phyloP scores from a whole-genome alignment of 257 asterid species.

The Solanum rostratum region DNA sequence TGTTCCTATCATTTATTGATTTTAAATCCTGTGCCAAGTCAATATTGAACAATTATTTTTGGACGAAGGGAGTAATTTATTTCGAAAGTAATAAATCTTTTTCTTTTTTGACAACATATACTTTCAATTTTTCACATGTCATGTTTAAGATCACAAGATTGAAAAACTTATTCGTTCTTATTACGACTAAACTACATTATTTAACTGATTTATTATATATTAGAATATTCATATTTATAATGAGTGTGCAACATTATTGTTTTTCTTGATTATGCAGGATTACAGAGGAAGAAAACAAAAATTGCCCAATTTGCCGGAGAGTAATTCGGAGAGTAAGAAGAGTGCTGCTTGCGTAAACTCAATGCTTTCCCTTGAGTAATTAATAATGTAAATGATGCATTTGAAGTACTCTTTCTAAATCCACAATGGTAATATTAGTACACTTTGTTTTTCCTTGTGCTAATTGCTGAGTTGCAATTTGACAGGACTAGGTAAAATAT shows the following conservation, averaged over 20 bases:
- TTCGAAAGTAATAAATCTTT: no score
- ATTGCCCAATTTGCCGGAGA: slow-evolving; percentile 43
- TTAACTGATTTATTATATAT: not conserved
- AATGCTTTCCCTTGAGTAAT: not conserved
- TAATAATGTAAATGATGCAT: not conserved
- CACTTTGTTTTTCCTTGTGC: not conserved
- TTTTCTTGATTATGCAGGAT: slow-evolving; percentile 20
- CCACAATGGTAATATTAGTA: not conserved
- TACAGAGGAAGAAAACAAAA: slow-evolving; percentile 19
- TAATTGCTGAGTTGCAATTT: not conserved
- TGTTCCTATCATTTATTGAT: no score
- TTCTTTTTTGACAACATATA: no score
- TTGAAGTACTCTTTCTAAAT: not conserved
- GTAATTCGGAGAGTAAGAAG: slow-evolving; percentile 21
- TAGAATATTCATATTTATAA: no score
- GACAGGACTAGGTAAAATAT: not conserved
- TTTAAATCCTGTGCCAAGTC: no score
- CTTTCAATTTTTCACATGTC: no score
- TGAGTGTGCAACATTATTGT: no score
- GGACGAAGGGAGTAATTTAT: no score
- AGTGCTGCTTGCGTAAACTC: slow-evolving; percentile 7
- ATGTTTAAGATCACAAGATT: no score
- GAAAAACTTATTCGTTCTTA: no score
- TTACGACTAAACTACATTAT: not conserved
- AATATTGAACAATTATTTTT: no score